Evolutionary conservation across 2,329 filamentous ascomycete species (phyloP).

Genomic region (Metarhizium humberi): DNA sequence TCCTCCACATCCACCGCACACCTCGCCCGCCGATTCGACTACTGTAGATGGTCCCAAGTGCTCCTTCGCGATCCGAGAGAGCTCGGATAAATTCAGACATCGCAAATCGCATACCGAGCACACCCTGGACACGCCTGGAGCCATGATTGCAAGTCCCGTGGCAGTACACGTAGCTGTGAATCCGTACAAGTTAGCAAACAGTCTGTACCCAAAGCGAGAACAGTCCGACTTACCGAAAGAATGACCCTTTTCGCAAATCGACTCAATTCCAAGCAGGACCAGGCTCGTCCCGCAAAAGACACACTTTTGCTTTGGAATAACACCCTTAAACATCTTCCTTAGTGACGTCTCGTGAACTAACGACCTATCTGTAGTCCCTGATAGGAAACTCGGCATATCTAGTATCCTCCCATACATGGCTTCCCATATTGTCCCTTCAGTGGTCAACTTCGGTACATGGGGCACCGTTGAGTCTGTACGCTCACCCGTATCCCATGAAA

Average conservation of each 20-base stretch:
- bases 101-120: slow-evolving; percentile 46
- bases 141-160: slow-evolving; percentile 44
- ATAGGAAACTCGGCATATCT: slow-evolving; percentile 32
- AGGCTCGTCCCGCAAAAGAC: slow-evolving; percentile 35
- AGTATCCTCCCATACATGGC: slow-evolving; percentile 49
- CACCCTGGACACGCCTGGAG: slow-evolving; percentile 41
- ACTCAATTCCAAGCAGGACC: slow-evolving; percentile 21
- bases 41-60: slow-evolving; percentile 18
- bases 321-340: slow-evolving; percentile 27
- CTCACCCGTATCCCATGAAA: slow-evolving; percentile 20
- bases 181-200: not conserved
- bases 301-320: slow-evolving; percentile 30
- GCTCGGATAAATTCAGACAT: slow-evolving; percentile 35
- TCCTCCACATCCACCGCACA: slow-evolving; percentile 31
- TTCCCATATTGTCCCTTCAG: slow-evolving; percentile 46
- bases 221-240: slow-evolving; percentile 25
- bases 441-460: slow-evolving; percentile 27
- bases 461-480: not conserved
- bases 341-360: slow-evolving; percentile 16
- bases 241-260: slow-evolving; percentile 29
- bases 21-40: slow-evolving; percentile 22
- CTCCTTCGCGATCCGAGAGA: slow-evolving; percentile 24
- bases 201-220: not conserved
- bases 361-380: slow-evolving; percentile 10
- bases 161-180: slow-evolving; percentile 40